phyloP scores from a whole-genome alignment of 208 protist species.

The Acanthamoeba royreba region DNA sequence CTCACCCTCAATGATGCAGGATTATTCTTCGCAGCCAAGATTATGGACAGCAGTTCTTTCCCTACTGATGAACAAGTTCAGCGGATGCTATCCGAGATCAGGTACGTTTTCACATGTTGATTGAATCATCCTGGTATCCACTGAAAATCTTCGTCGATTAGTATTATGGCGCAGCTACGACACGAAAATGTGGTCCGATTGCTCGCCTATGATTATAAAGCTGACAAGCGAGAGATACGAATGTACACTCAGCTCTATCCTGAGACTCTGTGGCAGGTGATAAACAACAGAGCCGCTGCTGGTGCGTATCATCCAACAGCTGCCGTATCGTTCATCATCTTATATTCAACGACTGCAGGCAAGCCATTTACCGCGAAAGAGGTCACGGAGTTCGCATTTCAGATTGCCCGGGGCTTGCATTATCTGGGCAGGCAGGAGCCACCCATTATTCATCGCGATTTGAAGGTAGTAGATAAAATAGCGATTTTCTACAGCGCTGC shows the following conservation, averaged over 20 bases:
- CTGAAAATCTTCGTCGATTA: not conserved
- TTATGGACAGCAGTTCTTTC: not conserved
- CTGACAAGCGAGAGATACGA: not conserved
- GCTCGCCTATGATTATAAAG: not conserved
- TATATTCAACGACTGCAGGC: not conserved
- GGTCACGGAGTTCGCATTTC: not conserved
- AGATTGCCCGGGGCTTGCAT: not conserved
- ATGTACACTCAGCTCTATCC: not conserved
- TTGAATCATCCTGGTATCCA: too few relatives aligned
- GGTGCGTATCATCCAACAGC: not conserved
- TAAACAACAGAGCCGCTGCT: not conserved
- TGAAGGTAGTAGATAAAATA: not conserved
- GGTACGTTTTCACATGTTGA: not conserved
- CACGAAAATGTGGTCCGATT: not conserved
- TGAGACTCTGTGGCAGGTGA: not conserved
- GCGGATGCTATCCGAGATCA: not conserved
- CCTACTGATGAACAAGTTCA: not conserved
- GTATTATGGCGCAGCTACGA: not conserved
- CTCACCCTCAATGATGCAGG: not conserved
- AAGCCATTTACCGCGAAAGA: not conserved
- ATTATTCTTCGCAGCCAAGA: constrained; percentile 3
- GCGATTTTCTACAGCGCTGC: not conserved
- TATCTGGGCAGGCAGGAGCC: not conserved
- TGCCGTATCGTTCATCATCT: not conserved
- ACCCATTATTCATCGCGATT: not conserved